These are phyloP conservation scores for Cucurbita ficifolia DNA, from an alignment of 306 rosid species.

Conservation along the genomic window DNA sequence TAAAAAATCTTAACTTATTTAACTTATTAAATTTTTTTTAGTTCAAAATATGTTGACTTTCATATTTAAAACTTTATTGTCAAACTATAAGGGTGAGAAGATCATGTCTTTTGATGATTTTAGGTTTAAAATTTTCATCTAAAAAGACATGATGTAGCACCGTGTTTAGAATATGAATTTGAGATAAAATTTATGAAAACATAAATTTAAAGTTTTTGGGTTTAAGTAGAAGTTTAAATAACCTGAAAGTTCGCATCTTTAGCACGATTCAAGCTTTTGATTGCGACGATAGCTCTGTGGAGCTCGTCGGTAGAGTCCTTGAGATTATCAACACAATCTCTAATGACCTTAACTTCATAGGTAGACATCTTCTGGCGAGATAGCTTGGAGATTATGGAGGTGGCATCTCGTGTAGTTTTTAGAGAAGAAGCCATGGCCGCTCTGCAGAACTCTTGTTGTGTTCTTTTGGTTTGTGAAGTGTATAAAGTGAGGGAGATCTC, in stretches of 20 bases:
- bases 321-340: slow-evolving; percentile 28
- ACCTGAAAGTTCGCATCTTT: neutral
- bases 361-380: neutral
- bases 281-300: neutral
- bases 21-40: no score
- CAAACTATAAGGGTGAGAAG: no score
- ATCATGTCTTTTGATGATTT: no score
- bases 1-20: no score
- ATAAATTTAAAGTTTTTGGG: no score
- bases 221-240: no score
- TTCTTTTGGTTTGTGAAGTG: slow-evolving; percentile 24
- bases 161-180: neutral
- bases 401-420: slow-evolving; percentile 9
- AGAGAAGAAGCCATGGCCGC: slow-evolving; percentile 22
- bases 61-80: no score
- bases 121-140: no score
- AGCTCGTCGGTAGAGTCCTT: slow-evolving; percentile 12
- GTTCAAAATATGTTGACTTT: no score
- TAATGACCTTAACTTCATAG: slow-evolving; percentile 10
- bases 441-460: slow-evolving; percentile 26
- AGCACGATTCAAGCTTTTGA: neutral
- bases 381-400: slow-evolving; percentile 12
- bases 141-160: no score
- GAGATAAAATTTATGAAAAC: neutral
- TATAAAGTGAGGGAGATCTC: slow-evolving; percentile 21